Evolutionary conservation across 441 rosid genomes (phyloP).

Genomic region (Rhodomyrtus psidioides): DNA sequence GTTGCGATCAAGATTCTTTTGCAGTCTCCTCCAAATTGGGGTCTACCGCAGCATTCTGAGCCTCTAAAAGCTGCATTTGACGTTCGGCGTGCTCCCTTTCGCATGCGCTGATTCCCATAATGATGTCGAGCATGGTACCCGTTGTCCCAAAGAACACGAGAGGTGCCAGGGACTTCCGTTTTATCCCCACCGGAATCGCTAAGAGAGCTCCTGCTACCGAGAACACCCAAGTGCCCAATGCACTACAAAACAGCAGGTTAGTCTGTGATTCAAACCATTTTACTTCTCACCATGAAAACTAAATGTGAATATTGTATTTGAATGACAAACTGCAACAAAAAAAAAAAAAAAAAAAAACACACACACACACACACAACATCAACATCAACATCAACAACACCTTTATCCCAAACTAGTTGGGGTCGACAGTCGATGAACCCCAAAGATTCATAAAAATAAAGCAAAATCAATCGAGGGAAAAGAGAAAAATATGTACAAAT

Average conservation of each 20-base stretch:
- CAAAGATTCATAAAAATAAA: no score
- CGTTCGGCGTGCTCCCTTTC: conserved; percentile 93
- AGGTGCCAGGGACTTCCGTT: conserved; percentile 72
- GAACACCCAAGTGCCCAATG: conserved; percentile 93
- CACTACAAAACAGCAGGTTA: conserved; percentile 29
- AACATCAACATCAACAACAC: no score
- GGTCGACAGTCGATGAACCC: no score
- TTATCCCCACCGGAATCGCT: conserved; percentile 89
- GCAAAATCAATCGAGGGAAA: no score
- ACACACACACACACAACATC: no score
- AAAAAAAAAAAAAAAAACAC: no score
- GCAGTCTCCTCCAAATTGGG: conserved; percentile 13
- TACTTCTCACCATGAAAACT: background rate
- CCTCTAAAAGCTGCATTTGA: conserved; percentile 67
- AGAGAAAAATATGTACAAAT: no score
- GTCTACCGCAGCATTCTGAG: conserved; percentile 27
- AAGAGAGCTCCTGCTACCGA: conserved; percentile 75
- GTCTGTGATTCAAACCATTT: background rate
- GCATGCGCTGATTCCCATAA: conserved; percentile 73
- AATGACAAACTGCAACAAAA: background rate
- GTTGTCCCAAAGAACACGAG: conserved; percentile 94
- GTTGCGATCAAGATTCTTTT: conserved; percentile 17
- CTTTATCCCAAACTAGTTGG: no score
- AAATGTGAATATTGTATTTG: background rate
- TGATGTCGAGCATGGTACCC: conserved; percentile 93